A percentile compares a stretch with the other conserved stretches of the same genome.
phyloP scores from a whole-genome alignment of 1,284 basidiomycete species.

The Ceratobasidium sp. region DNA sequence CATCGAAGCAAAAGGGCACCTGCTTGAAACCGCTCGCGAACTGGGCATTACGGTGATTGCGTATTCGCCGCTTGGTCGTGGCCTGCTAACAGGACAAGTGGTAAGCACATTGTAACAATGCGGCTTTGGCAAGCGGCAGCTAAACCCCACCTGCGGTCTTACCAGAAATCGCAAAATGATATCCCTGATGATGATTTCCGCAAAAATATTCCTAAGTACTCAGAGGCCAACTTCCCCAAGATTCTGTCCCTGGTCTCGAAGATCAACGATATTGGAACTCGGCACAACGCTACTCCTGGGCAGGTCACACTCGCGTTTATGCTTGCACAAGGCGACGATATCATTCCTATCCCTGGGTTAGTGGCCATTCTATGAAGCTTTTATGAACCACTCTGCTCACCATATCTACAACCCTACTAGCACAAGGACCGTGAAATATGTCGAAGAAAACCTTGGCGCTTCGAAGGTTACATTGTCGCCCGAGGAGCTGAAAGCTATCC shows the following conservation, averaged over 20 bases:
- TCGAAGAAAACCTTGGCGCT: slow-evolving; percentile 59
- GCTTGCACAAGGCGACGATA: slow-evolving; percentile 63
- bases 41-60: slow-evolving; percentile 38
- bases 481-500: slow-evolving; percentile 56
- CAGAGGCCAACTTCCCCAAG: slow-evolving; percentile 65
- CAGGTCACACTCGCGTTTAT: slow-evolving; percentile 73
- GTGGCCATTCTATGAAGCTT: slow-evolving; percentile 1
- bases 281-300: slow-evolving; percentile 62
- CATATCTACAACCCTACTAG: slow-evolving; percentile 13
- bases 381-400: too few species aligned
- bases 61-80: slow-evolving; percentile 51
- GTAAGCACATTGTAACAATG: background rate
- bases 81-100: slow-evolving; percentile 54
- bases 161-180: slow-evolving; percentile 30
- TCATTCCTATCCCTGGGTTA: slow-evolving; percentile 65
- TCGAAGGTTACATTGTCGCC: slow-evolving; percentile 54
- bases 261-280: slow-evolving; percentile 59
- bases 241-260: slow-evolving; percentile 64
- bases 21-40: slow-evolving; percentile 40
- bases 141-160: background rate
- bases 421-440: slow-evolving; percentile 51
- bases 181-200: slow-evolving; percentile 37
- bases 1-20: slow-evolving; percentile 35
- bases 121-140: background rate
- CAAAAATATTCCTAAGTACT: slow-evolving; percentile 50